A percentile compares a stretch with the other conserved stretches of the same genome.
Conservation (phyloP, 495 filamentous ascomycete genomes). For the Podospora anserina region DNA sequence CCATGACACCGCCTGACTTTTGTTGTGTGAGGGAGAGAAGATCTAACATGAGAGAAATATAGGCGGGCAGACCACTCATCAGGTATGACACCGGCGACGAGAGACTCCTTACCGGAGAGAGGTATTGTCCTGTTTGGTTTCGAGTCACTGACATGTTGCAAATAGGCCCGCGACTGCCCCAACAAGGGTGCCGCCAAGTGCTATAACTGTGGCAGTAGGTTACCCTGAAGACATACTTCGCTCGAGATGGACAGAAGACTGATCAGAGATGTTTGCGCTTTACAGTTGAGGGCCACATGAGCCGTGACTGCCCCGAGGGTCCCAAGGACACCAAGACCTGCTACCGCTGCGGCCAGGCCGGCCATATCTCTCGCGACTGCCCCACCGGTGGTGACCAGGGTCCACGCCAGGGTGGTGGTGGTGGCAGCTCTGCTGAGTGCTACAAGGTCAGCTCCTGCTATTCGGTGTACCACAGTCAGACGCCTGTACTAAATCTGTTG, state of each 20-base stretch:
- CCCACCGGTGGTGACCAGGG: constrained; percentile 45
- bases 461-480: background rate
- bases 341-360: constrained; percentile 85
- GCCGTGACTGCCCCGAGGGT: constrained; percentile 87
- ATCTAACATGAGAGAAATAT: constrained; percentile 44
- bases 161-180: constrained; percentile 87
- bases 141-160: constrained; percentile 24
- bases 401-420: constrained; percentile 29
- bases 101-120: constrained; percentile 18
- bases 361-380: constrained; percentile 95
- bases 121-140: constrained; percentile 18
- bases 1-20: constrained; percentile 22
- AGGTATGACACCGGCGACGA: constrained; percentile 43
- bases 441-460: constrained; percentile 66
- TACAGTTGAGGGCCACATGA: constrained; percentile 73
- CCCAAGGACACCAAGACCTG: constrained; percentile 88
- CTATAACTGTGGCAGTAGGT: constrained; percentile 53
- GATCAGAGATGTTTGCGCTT: constrained; percentile 19
- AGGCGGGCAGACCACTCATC: constrained; percentile 50
- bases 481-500: background rate
- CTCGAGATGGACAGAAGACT: constrained; percentile 8
- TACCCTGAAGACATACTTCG: background rate
- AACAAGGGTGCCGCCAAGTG: constrained; percentile 90
- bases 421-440: constrained; percentile 60
- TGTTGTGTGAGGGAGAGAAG: constrained; percentile 30